Conservation (phyloP, 202 grass and related monocot species). For the Saccharum hybrid region DNA sequence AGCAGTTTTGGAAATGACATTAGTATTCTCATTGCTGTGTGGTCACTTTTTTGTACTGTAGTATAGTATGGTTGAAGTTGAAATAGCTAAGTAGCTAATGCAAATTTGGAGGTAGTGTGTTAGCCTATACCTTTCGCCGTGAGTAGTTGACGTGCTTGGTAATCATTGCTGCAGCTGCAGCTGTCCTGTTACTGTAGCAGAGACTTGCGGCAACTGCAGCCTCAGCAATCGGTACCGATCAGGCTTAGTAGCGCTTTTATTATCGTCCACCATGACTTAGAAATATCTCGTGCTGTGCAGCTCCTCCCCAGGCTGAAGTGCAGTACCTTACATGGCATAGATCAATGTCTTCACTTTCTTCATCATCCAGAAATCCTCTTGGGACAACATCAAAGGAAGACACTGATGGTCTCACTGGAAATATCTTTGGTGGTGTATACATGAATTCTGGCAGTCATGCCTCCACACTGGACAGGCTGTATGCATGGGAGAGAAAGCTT, state of each 20-base stretch:
- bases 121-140: background rate
- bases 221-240: background rate
- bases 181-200: background rate
- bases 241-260: constrained; percentile 16
- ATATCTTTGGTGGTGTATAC: constrained; percentile 65
- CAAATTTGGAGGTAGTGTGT: background rate
- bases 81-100: constrained; percentile 8
- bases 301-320: constrained; percentile 64
- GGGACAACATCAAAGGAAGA: constrained; percentile 61
- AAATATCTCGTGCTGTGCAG: constrained; percentile 60
- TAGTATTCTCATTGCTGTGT: background rate
- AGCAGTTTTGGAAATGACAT: constrained; percentile 11
- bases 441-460: constrained; percentile 99
- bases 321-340: constrained; percentile 87
- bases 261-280: constrained; percentile 27
- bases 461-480: constrained; percentile 86
- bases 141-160: background rate
- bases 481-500: constrained; percentile 99
- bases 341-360: constrained; percentile 90
- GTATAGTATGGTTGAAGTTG: constrained; percentile 5
- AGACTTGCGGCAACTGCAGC: background rate
- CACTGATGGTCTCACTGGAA: constrained; percentile 65
- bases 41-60: background rate
- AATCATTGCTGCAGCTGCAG: background rate
- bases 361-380: constrained; percentile 80